Percentiles rank a stretch among this genome's conserved stretches.
Conservation (phyloP, 805 yeast genomes). For the Candida rishiriensis region DNA sequence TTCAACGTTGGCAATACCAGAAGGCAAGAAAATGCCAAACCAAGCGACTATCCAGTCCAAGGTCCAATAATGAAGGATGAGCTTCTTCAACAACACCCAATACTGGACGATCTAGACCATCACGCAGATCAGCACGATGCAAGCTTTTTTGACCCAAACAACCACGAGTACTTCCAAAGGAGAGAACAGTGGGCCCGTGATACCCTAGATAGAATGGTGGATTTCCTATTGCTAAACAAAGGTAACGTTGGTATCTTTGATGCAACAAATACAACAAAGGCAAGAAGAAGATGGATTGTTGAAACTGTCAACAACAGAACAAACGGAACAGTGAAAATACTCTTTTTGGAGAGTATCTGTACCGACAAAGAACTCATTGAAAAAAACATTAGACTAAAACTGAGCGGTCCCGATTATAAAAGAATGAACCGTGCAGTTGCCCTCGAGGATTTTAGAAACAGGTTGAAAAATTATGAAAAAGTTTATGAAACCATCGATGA, state of each 20-base stretch:
- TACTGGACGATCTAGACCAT: slow-evolving; percentile 9
- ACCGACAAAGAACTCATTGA: slow-evolving; percentile 75
- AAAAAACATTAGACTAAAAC: slow-evolving; percentile 75
- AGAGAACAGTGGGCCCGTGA: slow-evolving; percentile 51
- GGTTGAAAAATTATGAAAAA: slow-evolving; percentile 77
- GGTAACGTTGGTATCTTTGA: slow-evolving; percentile 56
- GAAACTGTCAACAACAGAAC: slow-evolving; percentile 33
- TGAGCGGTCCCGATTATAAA: slow-evolving; percentile 89
- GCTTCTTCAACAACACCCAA: too few species aligned
- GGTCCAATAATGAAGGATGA: slow-evolving; percentile 27
- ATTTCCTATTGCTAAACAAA: slow-evolving; percentile 35
- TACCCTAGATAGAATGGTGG: slow-evolving; percentile 42
- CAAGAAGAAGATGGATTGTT: slow-evolving; percentile 37
- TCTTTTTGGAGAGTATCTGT: slow-evolving; percentile 73
- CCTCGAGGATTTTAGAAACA: slow-evolving; percentile 71
- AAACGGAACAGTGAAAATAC: slow-evolving; percentile 31
- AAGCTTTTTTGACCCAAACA: slow-evolving; percentile 39
- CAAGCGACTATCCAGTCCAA: slow-evolving; percentile 31
- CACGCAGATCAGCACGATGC: slow-evolving; percentile 33
- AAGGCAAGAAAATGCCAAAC: slow-evolving; percentile 47
- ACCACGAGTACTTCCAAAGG: slow-evolving; percentile 37
- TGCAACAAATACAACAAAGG: slow-evolving; percentile 53
- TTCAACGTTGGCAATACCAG: slow-evolving; percentile 76
- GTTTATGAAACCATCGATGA: slow-evolving; percentile 91
- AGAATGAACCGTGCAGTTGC: slow-evolving; percentile 82